Conservation (phyloP, 441 rosid species). For the California macrophylla region DNA sequence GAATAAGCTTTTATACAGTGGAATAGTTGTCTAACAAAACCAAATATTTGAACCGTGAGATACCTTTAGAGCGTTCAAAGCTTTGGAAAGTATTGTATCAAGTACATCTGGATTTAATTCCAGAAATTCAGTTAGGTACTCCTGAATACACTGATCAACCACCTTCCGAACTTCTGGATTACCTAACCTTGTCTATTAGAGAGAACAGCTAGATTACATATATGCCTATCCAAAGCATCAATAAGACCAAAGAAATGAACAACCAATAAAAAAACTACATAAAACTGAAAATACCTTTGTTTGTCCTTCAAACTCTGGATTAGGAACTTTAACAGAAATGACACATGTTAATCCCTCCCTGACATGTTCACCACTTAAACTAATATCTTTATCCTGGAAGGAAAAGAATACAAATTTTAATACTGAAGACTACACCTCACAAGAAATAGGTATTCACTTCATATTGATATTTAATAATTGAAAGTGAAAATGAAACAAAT, state of each 20-base stretch:
- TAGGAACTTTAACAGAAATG: constrained; percentile 86
- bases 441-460: not conserved
- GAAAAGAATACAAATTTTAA: constrained; percentile 14
- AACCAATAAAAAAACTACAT: not conserved
- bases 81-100: constrained; percentile 77
- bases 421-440: constrained; percentile 5
- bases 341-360: constrained; percentile 96
- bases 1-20: not conserved
- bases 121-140: constrained; percentile 82
- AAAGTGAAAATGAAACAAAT: not conserved
- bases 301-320: constrained; percentile 99
- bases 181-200: constrained; percentile 84
- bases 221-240: not conserved
- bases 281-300: constrained; percentile 63
- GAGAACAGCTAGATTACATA: not conserved
- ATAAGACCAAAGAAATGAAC: not conserved
- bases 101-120: constrained; percentile 96
- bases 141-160: constrained; percentile 91
- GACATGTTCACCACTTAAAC: constrained; percentile 90
- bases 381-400: constrained; percentile 80
- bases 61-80: constrained; percentile 94
- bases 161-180: constrained; percentile 93
- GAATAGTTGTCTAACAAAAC: not conserved
- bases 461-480: not conserved
- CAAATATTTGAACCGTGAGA: constrained; percentile 4